A percentile compares a stretch with the other conserved stretches of the same genome.
Evolutionary conservation across 306 rosid species (phyloP).

Genomic region (Glycine tomentella): DNA sequence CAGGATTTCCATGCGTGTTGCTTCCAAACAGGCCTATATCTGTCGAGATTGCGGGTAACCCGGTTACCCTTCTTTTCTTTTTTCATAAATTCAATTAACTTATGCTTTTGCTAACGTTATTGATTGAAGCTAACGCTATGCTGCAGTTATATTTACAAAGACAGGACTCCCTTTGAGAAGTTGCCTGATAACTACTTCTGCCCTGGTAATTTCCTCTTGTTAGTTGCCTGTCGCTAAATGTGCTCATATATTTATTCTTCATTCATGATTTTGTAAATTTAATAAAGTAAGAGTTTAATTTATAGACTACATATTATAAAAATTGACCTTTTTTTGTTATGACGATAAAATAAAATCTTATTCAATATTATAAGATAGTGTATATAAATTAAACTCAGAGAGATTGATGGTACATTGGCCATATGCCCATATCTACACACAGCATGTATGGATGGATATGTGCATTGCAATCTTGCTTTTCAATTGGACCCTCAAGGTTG

Average conservation of each 20-base stretch:
- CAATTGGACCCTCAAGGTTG: background rate
- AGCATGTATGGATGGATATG: background rate
- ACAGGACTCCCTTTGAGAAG: constrained; percentile 83
- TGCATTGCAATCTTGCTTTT: background rate
- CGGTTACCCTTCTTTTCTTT: constrained; percentile 53
- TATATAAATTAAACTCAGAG: background rate
- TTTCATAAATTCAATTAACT: background rate
- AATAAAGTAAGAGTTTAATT: background rate
- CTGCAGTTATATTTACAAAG: constrained; percentile 83
- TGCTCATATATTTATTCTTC: background rate
- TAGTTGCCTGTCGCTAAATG: no score
- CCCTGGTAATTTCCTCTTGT: constrained; percentile 61
- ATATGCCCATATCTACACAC: background rate
- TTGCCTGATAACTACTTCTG: constrained; percentile 75
- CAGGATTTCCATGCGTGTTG: constrained; percentile 81
- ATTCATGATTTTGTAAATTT: background rate
- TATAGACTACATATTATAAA: background rate
- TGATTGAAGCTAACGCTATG: no score
- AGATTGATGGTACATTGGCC: background rate
- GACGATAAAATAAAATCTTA: background rate
- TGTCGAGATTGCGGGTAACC: constrained; percentile 96
- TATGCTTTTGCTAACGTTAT: background rate
- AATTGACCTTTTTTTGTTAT: background rate
- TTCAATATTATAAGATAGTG: background rate
- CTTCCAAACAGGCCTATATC: constrained; percentile 86